Evolutionary conservation across 768 basidiomycete genomes (phyloP).

Genomic region (Termitomyces sp.): DNA sequence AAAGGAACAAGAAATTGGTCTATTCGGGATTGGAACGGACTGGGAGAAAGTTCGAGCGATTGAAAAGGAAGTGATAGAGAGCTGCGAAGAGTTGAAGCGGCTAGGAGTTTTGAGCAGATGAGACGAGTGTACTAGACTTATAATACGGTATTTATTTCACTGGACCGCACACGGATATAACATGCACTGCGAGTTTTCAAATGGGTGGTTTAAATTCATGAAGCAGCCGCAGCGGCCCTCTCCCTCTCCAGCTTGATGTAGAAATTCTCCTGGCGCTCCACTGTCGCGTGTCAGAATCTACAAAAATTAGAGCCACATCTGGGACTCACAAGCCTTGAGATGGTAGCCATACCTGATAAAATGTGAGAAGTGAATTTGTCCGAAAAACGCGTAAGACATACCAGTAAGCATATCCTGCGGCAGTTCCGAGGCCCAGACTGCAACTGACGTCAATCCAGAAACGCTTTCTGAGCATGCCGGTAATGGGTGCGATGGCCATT

Average conservation of each 20-base stretch:
- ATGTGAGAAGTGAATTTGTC: conserved; percentile 13
- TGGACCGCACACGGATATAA: conserved; percentile 8
- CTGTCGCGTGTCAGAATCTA: conserved; percentile 31
- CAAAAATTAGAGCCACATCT: neutral
- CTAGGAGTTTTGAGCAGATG: conserved; percentile 47
- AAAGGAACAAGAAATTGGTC: conserved; percentile 73
- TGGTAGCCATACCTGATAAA: conserved; percentile 75
- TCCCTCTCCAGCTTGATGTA: conserved; percentile 82
- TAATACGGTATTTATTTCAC: conserved; percentile 17
- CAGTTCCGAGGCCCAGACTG: conserved; percentile 71
- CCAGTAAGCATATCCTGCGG: conserved; percentile 81
- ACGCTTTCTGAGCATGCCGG: conserved; percentile 89
- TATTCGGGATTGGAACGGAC: conserved; percentile 91
- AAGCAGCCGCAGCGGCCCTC: conserved; percentile 28
- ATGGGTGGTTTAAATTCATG: neutral
- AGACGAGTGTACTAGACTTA: conserved; percentile 7
- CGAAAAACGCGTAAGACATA: conserved; percentile 31
- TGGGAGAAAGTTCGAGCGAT: conserved; percentile 84
- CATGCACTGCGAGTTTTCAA: conserved; percentile 6
- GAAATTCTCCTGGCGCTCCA: conserved; percentile 77
- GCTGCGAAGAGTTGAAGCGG: conserved; percentile 72
- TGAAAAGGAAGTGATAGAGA: conserved; percentile 61
- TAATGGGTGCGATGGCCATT: conserved; percentile 90
- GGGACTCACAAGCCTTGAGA: conserved; percentile 63
- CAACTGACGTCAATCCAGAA: conserved; percentile 82